Evolutionary conservation across 2,329 filamentous ascomycete genomes (phyloP), one percentile per base, ranked within the genome.

Genomic region (Neocucurbitaria cava): DNA sequence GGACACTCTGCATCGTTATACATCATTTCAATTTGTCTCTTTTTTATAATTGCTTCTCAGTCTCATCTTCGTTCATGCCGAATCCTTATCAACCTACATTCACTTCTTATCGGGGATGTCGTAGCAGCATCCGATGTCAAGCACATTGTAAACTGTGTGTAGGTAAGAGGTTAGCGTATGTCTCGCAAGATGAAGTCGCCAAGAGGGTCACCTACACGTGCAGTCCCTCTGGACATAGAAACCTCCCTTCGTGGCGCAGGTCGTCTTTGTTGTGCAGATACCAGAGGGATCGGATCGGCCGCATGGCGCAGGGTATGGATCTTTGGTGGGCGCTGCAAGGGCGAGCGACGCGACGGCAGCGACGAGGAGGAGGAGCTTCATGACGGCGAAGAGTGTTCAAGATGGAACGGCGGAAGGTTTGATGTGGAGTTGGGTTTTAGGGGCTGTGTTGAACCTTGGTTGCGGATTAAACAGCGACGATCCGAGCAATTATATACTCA

Each of bases 161-260:
- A 13, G 6, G 23, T 3, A 20, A 7, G 17, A 24, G 18, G 38
- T 39, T 17, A 39, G 40, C 13, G 3, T 38, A 35, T 39, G 17
- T 31, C 17, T 31, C 7, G 17, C 21, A 9, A 17, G 3, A 6
- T 1, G 15, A 17, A 13, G 2, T 20, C 20, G 17, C 15, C 31
- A 2, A 35, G 9, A 23, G n/a, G 35, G 17, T 39, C 23, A 40
- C 38, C 6, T 23, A 40, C 38, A 71, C 1, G 57, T 59, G 48
- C 69, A 71, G 41, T 71, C 69, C 7, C 69, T 54, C 53, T 70
- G 67, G n/a, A 71, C 68, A 17, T 59, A 71, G 43, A 70, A 67
- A 17, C 69, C 69, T 8, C 66, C 66, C 41, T 65, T 58, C 44
- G 61, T 56, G 47, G 58, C 56, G 49, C 68, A 70, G 6, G 60